Percentiles rank a stretch among this genome's conserved stretches.
These are phyloP conservation scores for Mixia osmundae DNA, from an alignment of 1,284 basidiomycete genomes.

Conservation along the genomic window DNA sequence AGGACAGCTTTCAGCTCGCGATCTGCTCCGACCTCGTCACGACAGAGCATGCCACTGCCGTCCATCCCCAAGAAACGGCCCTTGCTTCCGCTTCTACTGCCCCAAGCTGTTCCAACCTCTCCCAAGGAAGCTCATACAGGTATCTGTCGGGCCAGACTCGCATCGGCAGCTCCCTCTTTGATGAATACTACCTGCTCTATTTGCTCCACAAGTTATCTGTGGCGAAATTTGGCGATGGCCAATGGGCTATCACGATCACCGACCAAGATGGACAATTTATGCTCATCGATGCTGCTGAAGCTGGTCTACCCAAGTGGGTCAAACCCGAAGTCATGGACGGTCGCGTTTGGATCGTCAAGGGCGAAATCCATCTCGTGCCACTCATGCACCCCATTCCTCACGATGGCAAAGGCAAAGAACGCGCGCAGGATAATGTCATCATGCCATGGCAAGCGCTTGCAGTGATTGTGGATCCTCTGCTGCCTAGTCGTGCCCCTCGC, in stretches of 20 bases:
- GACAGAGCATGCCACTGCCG: not conserved
- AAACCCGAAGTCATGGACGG: constrained; percentile 73
- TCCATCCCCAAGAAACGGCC: not conserved
- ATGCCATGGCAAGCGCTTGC: constrained; percentile 39
- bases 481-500: no score
- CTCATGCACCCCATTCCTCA: constrained; percentile 34
- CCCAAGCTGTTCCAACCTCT: no score
- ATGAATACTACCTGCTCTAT: no score
- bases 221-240: no score
- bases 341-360: constrained; percentile 74
- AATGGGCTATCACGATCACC: constrained; percentile 30
- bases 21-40: not conserved
- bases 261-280: constrained; percentile 93
- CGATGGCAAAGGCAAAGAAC: constrained; percentile 30
- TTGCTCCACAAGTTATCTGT: no score
- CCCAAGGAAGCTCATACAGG: no score
- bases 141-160: no score
- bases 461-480: not conserved
- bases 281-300: constrained; percentile 84
- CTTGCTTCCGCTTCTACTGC: not conserved
- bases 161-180: no score
- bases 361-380: constrained; percentile 62
- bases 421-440: constrained; percentile 32
- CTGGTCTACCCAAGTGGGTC: constrained; percentile 71
- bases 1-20: no score